A percentile compares a stretch with the other conserved stretches of the same genome.
phyloP scores from a whole-genome alignment of 2,329 filamentous ascomycete species.

The Biscogniauxia sp. region DNA sequence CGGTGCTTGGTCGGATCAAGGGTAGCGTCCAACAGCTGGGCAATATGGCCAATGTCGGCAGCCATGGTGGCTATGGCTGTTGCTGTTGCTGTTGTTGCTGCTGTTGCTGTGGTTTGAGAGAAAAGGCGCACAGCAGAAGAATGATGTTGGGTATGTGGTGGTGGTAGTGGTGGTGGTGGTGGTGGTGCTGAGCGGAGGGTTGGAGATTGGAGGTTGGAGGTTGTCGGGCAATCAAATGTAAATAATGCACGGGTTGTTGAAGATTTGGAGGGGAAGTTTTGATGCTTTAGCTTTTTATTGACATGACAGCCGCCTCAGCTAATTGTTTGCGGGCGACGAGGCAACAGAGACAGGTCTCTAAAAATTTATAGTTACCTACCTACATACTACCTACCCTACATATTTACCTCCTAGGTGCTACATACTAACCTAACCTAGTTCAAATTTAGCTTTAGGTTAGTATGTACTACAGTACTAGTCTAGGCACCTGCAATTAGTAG shows the following conservation, averaged over 20 bases:
- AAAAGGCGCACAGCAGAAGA: slow-evolving; percentile 5
- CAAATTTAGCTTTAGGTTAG: not conserved
- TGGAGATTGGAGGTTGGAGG: slow-evolving; percentile 3
- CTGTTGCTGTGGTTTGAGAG: slow-evolving; percentile 6
- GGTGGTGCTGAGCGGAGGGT: not conserved
- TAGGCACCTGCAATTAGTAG: not conserved
- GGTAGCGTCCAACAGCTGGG: slow-evolving; percentile 85
- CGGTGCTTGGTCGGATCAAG: slow-evolving; percentile 85
- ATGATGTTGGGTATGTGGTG: too few species aligned
- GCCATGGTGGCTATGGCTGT: slow-evolving; percentile 44
- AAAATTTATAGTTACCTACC: not conserved
- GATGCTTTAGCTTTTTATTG: slow-evolving; percentile 21
- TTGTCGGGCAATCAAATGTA: not conserved
- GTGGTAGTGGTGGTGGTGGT: not conserved
- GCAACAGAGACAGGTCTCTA: slow-evolving; percentile 4
- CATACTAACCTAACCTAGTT: not conserved
- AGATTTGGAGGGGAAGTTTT: slow-evolving; percentile 9
- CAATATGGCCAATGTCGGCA: slow-evolving; percentile 59
- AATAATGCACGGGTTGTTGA: not conserved
- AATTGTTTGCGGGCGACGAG: slow-evolving; percentile 9
- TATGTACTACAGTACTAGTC: not conserved
- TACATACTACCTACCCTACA: not conserved
- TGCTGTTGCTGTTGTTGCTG: slow-evolving; percentile 13
- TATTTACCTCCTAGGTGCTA: not conserved
- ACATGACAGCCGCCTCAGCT: slow-evolving; percentile 8